Evolutionary conservation across 2,329 filamentous ascomycete genomes (phyloP).

Genomic region (Bimuria novae-zelandiae): DNA sequence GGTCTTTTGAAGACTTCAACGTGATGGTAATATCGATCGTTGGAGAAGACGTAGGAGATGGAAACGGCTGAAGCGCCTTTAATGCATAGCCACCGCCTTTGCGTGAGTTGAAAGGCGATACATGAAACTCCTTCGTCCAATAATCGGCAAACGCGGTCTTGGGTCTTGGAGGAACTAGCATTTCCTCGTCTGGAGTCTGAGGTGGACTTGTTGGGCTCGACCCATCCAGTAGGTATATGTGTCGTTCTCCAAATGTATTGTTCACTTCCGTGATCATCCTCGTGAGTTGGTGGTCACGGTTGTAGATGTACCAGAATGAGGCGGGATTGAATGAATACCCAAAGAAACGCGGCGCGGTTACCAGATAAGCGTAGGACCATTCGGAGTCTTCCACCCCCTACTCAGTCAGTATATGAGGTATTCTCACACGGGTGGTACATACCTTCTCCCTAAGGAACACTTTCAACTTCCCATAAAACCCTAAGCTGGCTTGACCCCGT

Average conservation of each 20-base stretch:
- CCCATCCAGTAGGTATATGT: conserved; percentile 64
- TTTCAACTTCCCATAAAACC: conserved; percentile 67
- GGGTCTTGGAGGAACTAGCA: neutral
- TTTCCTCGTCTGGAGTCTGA: conserved; percentile 16
- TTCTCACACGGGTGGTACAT: conserved; percentile 6
- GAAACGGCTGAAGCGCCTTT: conserved; percentile 52
- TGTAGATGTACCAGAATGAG: conserved; percentile 81
- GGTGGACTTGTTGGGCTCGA: conserved; percentile 36
- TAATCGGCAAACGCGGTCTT: conserved; percentile 52
- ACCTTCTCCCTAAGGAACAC: conserved; percentile 63
- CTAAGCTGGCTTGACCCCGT: conserved; percentile 57
- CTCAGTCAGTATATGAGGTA: conserved; percentile 6
- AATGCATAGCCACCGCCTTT: conserved; percentile 53
- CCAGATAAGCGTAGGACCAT: conserved; percentile 71
- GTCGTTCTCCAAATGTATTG: conserved; percentile 75
- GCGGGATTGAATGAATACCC: conserved; percentile 76
- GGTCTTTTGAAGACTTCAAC: conserved; percentile 62
- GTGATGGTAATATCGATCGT: conserved; percentile 65
- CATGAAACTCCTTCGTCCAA: conserved; percentile 75
- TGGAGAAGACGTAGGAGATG: conserved; percentile 27
- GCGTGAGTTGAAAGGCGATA: conserved; percentile 72
- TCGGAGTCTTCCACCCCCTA: conserved; percentile 62
- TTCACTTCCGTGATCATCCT: conserved; percentile 76
- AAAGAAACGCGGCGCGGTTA: conserved; percentile 71
- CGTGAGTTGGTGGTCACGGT: conserved; percentile 58